phyloP scores from a whole-genome alignment of 306 rosid species.

The Mucuna pruriens region DNA sequence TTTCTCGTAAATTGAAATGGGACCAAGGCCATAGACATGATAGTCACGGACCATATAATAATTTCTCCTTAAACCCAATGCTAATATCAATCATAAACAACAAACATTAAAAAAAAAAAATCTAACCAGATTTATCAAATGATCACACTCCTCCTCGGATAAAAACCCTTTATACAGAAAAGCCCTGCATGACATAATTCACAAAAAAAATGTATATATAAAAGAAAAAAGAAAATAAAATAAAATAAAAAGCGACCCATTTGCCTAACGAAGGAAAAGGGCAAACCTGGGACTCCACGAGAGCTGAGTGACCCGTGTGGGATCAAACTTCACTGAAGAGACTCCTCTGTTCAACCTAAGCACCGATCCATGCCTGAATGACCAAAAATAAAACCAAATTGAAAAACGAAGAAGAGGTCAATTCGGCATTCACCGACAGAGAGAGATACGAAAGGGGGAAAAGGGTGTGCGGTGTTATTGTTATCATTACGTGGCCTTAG shows the following conservation, averaged over 20 bases:
- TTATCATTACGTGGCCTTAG: conserved; percentile 46
- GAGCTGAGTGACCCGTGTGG: conserved; percentile 82
- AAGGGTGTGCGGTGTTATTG: not conserved
- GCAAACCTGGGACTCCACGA: conserved; percentile 88
- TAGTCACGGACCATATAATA: no score
- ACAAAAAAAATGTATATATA: not conserved
- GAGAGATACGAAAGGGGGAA: not conserved
- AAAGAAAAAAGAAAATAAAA: not conserved
- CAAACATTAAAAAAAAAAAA: not conserved
- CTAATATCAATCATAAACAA: not conserved
- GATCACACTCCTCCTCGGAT: conserved; percentile 83
- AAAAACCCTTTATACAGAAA: conserved; percentile 74
- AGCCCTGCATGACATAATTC: conserved; percentile 69
- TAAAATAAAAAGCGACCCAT: not conserved
- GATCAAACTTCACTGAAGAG: conserved; percentile 67
- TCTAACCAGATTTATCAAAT: conserved; percentile 68
- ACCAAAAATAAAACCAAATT: not conserved
- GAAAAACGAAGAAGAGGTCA: not conserved
- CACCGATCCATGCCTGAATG: conserved; percentile 63
- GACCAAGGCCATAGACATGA: no score
- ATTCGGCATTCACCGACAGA: not conserved
- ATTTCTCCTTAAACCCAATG: not conserved
- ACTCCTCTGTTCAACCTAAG: conserved; percentile 48
- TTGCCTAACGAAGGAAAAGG: not conserved
- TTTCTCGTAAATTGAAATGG: no score